Evolutionary conservation across 306 rosid genomes (phyloP), one percentile per base, ranked within the genome.

Genomic region (Arachis hypogaea): DNA sequence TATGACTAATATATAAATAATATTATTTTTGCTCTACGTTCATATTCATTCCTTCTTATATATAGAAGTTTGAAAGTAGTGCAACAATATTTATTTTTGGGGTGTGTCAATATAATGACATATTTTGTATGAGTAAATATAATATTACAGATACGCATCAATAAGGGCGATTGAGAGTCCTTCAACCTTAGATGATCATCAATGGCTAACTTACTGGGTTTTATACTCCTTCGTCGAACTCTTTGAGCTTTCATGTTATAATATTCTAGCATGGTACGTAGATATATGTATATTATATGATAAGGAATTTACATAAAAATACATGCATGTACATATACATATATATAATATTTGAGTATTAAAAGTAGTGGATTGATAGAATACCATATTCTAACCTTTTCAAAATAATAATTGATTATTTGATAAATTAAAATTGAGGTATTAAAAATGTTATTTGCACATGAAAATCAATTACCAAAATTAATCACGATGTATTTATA

Each of bases 171-270:
- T 92, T 30, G 97, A 92, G 85, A 89, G 85, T 71, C 88, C 96
- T 76, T 72, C 92, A 58, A 78, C 90, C 14, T 81, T 89, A 30
- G 96, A 92, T 68, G 93, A 89, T 80, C 97, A 87, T 56, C 95
- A 91, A 57, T 89, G 96, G 97, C 88, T 92, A 51, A 89, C 93
- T 4, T 89, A 92, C 43, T 92, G 97, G 97, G 85, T 92, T 60
- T 36, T 89, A 7, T 87, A 89, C 80, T 92, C 97, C 56, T 76
- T 89, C 72, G 73, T 87, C 46, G 80, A 91, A 73, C 85, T 87
- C 54, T 87, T 89, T 73, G 96, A 92, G 83, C 88, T 89, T 56
- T 87, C 87, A 18, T 81, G 77, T 55, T 66, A 86, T 82, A 84
- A 79, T 75, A 65, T 87, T 66, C 84, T 89, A 5, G 85, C 78